Evolutionary conservation across 768 basidiomycete genomes (phyloP), one percentile per base, ranked within the genome.

Genomic region (Hebeloma cylindrosporum): DNA sequence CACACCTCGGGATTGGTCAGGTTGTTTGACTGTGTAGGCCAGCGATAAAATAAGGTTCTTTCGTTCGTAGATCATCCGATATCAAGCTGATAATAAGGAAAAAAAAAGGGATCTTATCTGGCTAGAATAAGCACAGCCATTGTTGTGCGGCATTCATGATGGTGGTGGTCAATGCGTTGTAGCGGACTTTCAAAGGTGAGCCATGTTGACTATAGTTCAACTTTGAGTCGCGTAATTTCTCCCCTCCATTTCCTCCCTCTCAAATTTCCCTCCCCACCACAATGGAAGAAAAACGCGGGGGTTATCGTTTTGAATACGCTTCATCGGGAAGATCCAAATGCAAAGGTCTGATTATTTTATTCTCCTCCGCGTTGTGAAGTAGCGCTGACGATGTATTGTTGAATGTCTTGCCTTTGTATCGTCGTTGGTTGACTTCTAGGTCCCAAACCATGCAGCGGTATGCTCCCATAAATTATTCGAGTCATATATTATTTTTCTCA

Each of bases 261-360:
- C 52, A 45, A 47, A 45, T 45, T 48, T 31, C 30, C 47, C 40
- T 47, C 51, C 28, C 50, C 18, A 14, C 34, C 39, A 47, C 51
- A 36, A 76, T 74, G 71, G 56, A 74, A 40, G 70, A 73, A 43
- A 82, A 75, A 65, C 74, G 77, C 44, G 65, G 72, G 33, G 83
- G 83, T 49, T 91, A 91, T 69, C 81, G 88, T 54, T 70, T 91
- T 30, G 88, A 91, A 65, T 89, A 89, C 65, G 81, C 88, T 40
- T 48, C 66, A 33, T 82, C 79, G 45, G 73, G 67, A 47, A 75
- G 88, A 47, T 72, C 87, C 26, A 86, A 86, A 68, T 91, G 88
- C 70, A 89, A 87, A 73, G 88, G 88, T 85, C 48, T 40, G 73
- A 63, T 37, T 37, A 14, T 50, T 56, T 51, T 57, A 40, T 53